Conservation (phyloP, 192 early-diverging fungal genomes). For the Phlyctochytrium arcticum region DNA sequence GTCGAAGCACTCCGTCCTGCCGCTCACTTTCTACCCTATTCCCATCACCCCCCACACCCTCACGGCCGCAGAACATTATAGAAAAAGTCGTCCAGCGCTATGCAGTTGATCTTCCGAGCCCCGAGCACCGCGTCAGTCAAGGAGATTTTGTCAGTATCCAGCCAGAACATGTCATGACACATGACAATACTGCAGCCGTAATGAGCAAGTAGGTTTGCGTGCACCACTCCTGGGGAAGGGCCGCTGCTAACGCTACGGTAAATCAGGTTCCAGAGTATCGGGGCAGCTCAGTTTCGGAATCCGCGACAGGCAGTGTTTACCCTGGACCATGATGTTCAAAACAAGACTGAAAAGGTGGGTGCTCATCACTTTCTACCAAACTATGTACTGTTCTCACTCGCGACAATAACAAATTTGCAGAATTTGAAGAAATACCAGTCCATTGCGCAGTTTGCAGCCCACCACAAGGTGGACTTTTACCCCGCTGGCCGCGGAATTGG, state of each 20-base stretch:
- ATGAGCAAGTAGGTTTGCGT: constrained; percentile 83
- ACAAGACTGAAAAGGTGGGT: constrained; percentile 76
- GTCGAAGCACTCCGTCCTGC: no score
- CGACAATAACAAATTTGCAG: constrained; percentile 18
- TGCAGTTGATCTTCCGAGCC: constrained; percentile 64
- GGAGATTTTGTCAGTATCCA: constrained; percentile 94
- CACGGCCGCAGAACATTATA: constrained; percentile 71
- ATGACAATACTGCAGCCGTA: constrained; percentile 96
- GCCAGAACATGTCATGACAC: constrained; percentile 91
- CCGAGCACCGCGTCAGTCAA: constrained; percentile 64
- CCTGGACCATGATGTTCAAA: constrained; percentile 98
- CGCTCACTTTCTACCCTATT: no score
- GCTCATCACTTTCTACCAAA: neutral
- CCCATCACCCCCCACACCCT: no score
- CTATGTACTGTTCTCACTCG: neutral
- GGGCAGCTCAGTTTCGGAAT: constrained; percentile 76
- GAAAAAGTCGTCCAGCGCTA: constrained; percentile 96
- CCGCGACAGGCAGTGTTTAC: constrained; percentile 88
- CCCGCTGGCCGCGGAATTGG: constrained; percentile 97
- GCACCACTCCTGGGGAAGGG: no score
- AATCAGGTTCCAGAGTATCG: constrained; percentile 81
- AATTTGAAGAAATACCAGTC: constrained; percentile 82
- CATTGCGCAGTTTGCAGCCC: constrained; percentile 79
- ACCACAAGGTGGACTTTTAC: constrained; percentile 85
- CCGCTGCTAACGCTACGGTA: no score